These are phyloP conservation scores for Annona squamosa DNA, from an alignment of 164 flowering plant species.

Conservation along the genomic window DNA sequence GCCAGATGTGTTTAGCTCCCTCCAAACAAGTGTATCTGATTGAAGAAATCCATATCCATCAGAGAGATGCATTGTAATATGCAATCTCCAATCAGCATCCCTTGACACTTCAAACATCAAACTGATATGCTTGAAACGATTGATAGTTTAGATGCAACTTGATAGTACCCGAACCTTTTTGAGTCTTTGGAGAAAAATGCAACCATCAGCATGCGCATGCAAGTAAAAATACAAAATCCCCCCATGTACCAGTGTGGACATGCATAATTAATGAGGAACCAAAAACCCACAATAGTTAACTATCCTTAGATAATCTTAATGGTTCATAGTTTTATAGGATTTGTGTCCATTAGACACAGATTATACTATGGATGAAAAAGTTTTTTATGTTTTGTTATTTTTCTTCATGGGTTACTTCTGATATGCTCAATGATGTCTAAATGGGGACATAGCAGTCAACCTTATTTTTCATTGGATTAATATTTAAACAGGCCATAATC, in stretches of 20 bases:
- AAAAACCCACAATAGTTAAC: no score
- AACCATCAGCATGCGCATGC: not conserved
- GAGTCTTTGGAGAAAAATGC: not conserved
- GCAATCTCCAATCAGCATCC: not conserved
- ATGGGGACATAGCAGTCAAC: no score
- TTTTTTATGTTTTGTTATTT: no score
- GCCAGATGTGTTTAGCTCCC: slow-evolving; percentile 62
- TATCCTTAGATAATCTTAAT: no score
- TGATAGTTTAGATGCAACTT: not conserved
- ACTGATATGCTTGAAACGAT: not conserved
- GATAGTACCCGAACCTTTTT: not conserved
- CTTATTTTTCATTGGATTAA: no score
- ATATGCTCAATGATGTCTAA: no score
- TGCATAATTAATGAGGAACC: not conserved
- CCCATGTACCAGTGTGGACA: not conserved
- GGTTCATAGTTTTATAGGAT: no score
- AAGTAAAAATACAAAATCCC: not conserved
- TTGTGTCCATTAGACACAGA: no score
- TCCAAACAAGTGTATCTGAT: slow-evolving; percentile 80
- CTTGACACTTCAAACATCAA: not conserved
- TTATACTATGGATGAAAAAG: no score
- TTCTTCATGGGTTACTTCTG: no score
- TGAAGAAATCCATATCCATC: not conserved
- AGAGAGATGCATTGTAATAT: not conserved
- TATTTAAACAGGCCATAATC: no score